Base-by-base conservation (phyloP, 2,329 filamentous ascomycete genomes). In the Nemania abortiva region DNA sequence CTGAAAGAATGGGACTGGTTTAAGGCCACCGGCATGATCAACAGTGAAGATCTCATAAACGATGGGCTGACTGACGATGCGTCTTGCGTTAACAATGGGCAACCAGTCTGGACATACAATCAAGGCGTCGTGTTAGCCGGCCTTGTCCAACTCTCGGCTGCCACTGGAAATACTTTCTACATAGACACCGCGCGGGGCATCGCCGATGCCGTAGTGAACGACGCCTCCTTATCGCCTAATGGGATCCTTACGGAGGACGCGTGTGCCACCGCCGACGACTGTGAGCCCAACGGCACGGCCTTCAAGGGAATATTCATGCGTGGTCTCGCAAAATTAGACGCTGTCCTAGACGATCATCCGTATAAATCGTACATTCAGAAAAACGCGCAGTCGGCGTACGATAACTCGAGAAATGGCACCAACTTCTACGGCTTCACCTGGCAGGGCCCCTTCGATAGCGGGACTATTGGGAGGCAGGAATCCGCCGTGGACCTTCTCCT, bases 251-350 rank as follows among this genome's bases (percentile, higher is more conserved):
- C 82, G 11, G 85, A 87, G 52, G 78, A 81, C 0, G 68, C 65
- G 3, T 77, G 77, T 22, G 79, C 78, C 6, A 77, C 77, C 15
- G 70, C 68, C 4, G 79, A 82, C 52, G 66, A 72, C 6, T 79
- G 77, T 67, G 72, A 76, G 50, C 71, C 73, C 20, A 75, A 79
- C 50, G 84, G 81, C 0, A 82, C 83, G 0, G 85, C 89, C 54
- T 91, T 91, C 82, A 91, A 91, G 74, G 89, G 89, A 0, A 82
- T 90, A 5, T 90, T 91, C 72, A 84, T 84, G 24, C 83, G 88
- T 0, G 88, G 88, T 63, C 77, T 91, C 10, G 80, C 82, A 42
- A 81, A 83, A 45, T 75, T 91, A 47, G 80, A 89, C 4, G 77
- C 79, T 1, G 84, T 75, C 2, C 82, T 83, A 0, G 82, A 82